phyloP scores from a whole-genome alignment of 371 early-diverging fungal species.

The Mortierella sp. region DNA sequence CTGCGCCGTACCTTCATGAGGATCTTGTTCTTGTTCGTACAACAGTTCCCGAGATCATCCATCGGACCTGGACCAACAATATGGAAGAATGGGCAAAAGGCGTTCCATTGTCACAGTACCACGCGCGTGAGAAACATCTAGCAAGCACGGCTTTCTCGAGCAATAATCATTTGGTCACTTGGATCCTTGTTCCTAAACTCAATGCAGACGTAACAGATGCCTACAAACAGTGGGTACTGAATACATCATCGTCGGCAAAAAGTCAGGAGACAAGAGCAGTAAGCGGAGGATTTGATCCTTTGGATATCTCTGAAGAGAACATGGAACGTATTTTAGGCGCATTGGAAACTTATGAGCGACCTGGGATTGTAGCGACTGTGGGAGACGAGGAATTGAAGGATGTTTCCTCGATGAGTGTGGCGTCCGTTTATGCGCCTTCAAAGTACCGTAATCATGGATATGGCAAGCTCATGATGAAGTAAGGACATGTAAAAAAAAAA shows the following conservation, averaged over 20 bases:
- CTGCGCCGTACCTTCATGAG: slow-evolving; percentile 29
- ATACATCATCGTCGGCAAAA: neutral
- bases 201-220: slow-evolving; percentile 19
- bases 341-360: slow-evolving; percentile 56
- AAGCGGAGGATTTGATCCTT: slow-evolving; percentile 23
- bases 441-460: slow-evolving; percentile 57
- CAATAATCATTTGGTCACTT: slow-evolving; percentile 44
- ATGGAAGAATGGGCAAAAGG: slow-evolving; percentile 59
- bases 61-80: slow-evolving; percentile 54
- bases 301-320: slow-evolving; percentile 18
- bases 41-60: slow-evolving; percentile 32
- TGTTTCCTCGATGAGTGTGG: slow-evolving; percentile 48
- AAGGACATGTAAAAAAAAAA: too few relatives aligned
- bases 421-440: slow-evolving; percentile 59
- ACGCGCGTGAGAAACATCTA: slow-evolving; percentile 55
- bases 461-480: slow-evolving; percentile 53
- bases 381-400: slow-evolving; percentile 34
- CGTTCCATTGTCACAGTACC: slow-evolving; percentile 46
- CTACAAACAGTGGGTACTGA: slow-evolving; percentile 5
- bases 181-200: slow-evolving; percentile 57
- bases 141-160: slow-evolving; percentile 46
- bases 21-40: slow-evolving; percentile 30
- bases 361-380: slow-evolving; percentile 31
- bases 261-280: neutral
- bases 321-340: slow-evolving; percentile 39